Evolutionary conservation across 2,329 filamentous ascomycete species (phyloP).

Genomic region (Pezicula radicicola): DNA sequence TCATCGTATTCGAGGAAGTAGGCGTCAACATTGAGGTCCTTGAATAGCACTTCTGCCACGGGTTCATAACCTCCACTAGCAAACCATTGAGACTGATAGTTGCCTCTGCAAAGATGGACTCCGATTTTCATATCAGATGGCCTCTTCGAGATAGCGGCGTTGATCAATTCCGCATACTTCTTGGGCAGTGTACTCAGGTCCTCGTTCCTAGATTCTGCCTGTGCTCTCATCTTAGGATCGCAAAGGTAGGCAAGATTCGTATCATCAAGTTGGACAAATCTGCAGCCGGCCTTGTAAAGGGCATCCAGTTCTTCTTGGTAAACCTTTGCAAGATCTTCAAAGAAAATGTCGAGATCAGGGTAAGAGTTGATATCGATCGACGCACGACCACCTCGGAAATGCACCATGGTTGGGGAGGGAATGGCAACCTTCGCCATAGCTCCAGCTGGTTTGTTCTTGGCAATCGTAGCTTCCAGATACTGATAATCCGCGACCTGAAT

Average conservation of each 20-base stretch:
- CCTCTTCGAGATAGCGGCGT: constrained; percentile 61
- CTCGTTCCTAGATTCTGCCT: constrained; percentile 63
- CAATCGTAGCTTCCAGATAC: background rate
- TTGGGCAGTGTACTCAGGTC: constrained; percentile 52
- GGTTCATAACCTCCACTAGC: constrained; percentile 63
- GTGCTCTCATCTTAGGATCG: constrained; percentile 64
- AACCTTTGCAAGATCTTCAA: constrained; percentile 47
- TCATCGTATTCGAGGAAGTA: constrained; percentile 70
- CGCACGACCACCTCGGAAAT: background rate
- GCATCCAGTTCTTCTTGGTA: constrained; percentile 49
- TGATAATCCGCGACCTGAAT: background rate
- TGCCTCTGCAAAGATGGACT: constrained; percentile 69
- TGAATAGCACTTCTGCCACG: constrained; percentile 63
- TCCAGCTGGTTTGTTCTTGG: background rate
- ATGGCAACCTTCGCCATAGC: background rate
- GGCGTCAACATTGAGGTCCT: constrained; percentile 58
- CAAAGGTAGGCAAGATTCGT: constrained; percentile 67
- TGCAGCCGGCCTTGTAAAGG: constrained; percentile 46
- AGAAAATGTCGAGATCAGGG: constrained; percentile 32
- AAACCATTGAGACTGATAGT: constrained; percentile 64
- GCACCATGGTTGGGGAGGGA: background rate
- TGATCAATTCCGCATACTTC: constrained; percentile 73
- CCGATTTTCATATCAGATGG: constrained; percentile 71
- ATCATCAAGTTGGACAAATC: constrained; percentile 51
- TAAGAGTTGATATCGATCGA: background rate